A percentile compares a stretch with the other conserved stretches of the same genome.
phyloP scores from a whole-genome alignment of 2,329 filamentous ascomycete species.

The Penicillium sclerotiorum region DNA sequence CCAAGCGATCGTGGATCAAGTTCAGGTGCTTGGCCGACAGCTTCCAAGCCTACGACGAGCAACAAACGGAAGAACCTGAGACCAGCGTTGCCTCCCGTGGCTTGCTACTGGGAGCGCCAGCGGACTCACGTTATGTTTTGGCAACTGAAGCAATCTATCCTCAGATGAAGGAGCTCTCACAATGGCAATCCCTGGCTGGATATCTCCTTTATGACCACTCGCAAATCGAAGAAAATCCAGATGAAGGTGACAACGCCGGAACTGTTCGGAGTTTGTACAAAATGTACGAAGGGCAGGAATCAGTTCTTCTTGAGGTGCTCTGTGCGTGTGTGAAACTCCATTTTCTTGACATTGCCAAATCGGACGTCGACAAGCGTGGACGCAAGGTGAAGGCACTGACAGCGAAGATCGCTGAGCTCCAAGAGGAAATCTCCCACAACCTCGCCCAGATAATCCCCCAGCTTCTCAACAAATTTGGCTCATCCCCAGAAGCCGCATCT shows the following conservation, averaged over 20 bases:
- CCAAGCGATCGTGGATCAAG: conserved; percentile 83
- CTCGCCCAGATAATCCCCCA: conserved; percentile 79
- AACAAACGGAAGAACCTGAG: conserved; percentile 46
- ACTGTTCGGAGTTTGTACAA: conserved; percentile 73
- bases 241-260: conserved; percentile 61
- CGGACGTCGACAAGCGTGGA: conserved; percentile 56
- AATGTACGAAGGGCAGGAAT: conserved; percentile 75
- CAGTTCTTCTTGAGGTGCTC: conserved; percentile 82
- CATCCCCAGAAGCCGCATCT: conserved; percentile 82
- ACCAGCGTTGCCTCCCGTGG: conserved; percentile 32
- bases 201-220: conserved; percentile 95
- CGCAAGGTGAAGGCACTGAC: conserved; percentile 63
- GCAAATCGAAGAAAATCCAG: conserved; percentile 55
- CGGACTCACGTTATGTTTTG: conserved; percentile 81
- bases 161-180: conserved; percentile 74
- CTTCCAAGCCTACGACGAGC: conserved; percentile 76
- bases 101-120: conserved; percentile 61
- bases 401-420: conserved; percentile 66
- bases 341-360: conserved; percentile 67
- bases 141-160: conserved; percentile 86
- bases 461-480: conserved; percentile 89
- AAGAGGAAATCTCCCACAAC: conserved; percentile 76
- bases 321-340: conserved; percentile 77
- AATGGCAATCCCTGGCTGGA: conserved; percentile 86
- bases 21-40: conserved; percentile 88